Evolutionary conservation across 2,329 filamentous ascomycete species (phyloP).

Genomic region (Neoascochyta sp.): DNA sequence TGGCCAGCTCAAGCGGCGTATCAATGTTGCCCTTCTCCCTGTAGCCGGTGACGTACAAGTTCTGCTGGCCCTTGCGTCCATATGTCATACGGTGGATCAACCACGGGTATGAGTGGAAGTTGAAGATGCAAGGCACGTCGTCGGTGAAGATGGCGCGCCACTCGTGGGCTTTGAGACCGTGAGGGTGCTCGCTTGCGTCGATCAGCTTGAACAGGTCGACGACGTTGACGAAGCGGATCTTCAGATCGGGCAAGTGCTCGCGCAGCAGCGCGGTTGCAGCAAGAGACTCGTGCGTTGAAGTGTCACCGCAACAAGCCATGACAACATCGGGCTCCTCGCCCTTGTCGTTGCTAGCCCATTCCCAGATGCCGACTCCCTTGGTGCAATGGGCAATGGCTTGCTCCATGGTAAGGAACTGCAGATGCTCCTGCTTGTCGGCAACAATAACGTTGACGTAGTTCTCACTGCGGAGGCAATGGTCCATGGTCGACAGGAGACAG

Average conservation of each 20-base stretch:
- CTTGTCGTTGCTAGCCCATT: constrained; percentile 68
- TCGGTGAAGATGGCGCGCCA: constrained; percentile 69
- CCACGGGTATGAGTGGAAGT: constrained; percentile 82
- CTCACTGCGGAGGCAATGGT: constrained; percentile 68
- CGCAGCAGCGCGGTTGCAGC: constrained; percentile 71
- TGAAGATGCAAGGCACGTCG: constrained; percentile 72
- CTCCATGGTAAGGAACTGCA: constrained; percentile 72
- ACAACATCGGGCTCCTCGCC: constrained; percentile 67
- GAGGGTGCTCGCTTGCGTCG: constrained; percentile 64
- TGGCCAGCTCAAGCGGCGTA: constrained; percentile 73
- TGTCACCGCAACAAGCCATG: constrained; percentile 73
- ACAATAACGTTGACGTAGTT: constrained; percentile 83
- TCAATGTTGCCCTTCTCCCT: constrained; percentile 83
- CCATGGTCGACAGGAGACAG: constrained; percentile 69
- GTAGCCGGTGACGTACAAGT: constrained; percentile 74
- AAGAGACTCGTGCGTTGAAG: constrained; percentile 69
- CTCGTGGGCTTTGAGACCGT: constrained; percentile 58
- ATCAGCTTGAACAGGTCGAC: constrained; percentile 80
- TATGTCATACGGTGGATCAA: constrained; percentile 74
- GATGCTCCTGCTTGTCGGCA: constrained; percentile 73
- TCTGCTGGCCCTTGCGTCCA: constrained; percentile 64
- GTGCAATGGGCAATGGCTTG: constrained; percentile 71
- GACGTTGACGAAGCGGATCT: constrained; percentile 75
- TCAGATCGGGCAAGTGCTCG: constrained; percentile 66
- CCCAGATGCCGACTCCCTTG: constrained; percentile 75